These are phyloP conservation scores for Alternaria triticina DNA, from an alignment of 2,329 filamentous ascomycete genomes.

Conservation along the genomic window DNA sequence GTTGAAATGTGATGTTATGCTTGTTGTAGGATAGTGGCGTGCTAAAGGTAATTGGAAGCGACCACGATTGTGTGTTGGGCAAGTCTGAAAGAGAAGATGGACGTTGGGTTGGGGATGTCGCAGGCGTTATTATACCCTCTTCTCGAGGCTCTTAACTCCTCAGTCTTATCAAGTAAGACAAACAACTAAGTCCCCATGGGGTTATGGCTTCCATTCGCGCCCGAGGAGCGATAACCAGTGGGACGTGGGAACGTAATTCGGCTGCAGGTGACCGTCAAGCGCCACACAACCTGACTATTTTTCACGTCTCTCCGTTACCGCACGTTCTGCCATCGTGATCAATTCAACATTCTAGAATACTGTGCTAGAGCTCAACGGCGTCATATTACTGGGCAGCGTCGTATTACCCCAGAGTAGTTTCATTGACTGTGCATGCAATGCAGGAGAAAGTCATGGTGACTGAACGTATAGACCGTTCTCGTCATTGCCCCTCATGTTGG, in stretches of 20 bases:
- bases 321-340: conserved; percentile 34
- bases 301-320: conserved; percentile 13
- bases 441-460: conserved; percentile 30
- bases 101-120: conserved; percentile 11
- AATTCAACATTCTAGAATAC: conserved; percentile 11
- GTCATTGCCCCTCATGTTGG: conserved; percentile 33
- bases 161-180: conserved; percentile 35
- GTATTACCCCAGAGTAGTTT: conserved; percentile 11
- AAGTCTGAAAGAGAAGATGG: conserved; percentile 7
- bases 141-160: conserved; percentile 14
- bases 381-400: conserved; percentile 14
- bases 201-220: conserved; percentile 36
- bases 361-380: conserved; percentile 7
- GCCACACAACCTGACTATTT: conserved; percentile 21
- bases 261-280: conserved; percentile 24
- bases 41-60: not conserved
- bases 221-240: conserved; percentile 27
- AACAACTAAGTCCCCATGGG: conserved; percentile 33
- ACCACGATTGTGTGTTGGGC: not conserved
- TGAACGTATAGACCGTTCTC: conserved; percentile 27
- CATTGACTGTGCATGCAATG: conserved; percentile 17
- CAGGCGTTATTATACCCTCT: conserved; percentile 30
- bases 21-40: not conserved
- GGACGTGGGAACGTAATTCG: conserved; percentile 34
- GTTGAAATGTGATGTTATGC: not conserved